Percentiles rank a stretch among this genome's conserved stretches.
phyloP scores from a whole-genome alignment of 495 filamentous ascomycete species.

The Cladorrhinum samala region DNA sequence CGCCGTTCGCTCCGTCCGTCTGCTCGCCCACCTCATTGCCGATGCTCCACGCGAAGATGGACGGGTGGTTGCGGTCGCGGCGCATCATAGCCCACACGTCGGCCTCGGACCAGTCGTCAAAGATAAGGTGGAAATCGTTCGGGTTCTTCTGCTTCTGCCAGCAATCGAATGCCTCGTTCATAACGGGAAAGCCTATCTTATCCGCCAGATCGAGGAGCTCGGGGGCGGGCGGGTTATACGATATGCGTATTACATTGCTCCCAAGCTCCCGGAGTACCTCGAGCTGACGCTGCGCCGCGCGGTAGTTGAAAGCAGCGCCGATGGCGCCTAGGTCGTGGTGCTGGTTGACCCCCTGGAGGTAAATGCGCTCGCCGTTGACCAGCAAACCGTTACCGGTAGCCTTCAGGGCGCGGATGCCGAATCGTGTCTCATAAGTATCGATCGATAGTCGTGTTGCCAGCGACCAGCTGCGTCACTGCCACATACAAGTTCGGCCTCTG shows the following conservation, averaged over 20 bases:
- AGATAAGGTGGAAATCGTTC: constrained; percentile 45
- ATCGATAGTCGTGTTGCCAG: constrained; percentile 17
- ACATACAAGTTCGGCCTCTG: constrained; percentile 43
- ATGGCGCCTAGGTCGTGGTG: constrained; percentile 46
- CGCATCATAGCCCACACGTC: constrained; percentile 42
- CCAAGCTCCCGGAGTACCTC: constrained; percentile 43
- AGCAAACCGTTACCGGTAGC: constrained; percentile 35
- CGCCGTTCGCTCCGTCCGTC: constrained; percentile 19
- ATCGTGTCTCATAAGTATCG: constrained; percentile 44
- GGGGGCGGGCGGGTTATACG: constrained; percentile 46
- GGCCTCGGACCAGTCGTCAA: constrained; percentile 41
- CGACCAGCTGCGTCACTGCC: constrained; percentile 33
- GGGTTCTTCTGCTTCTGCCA: constrained; percentile 35
- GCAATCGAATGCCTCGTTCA: constrained; percentile 47
- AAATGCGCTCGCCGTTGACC: constrained; percentile 35
- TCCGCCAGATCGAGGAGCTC: constrained; percentile 54
- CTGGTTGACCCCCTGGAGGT: constrained; percentile 38
- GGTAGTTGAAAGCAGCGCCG: constrained; percentile 40
- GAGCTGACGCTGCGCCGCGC: constrained; percentile 40
- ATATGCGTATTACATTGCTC: constrained; percentile 42
- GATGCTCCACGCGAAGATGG: constrained; percentile 43
- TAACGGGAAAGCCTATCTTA: constrained; percentile 50
- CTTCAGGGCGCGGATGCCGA: constrained; percentile 42
- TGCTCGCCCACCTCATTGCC: constrained; percentile 47
- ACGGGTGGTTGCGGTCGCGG: constrained; percentile 48